These are phyloP conservation scores for Arabidopsis suecica DNA, from an alignment of 345 rosid genomes.

Conservation along the genomic window DNA sequence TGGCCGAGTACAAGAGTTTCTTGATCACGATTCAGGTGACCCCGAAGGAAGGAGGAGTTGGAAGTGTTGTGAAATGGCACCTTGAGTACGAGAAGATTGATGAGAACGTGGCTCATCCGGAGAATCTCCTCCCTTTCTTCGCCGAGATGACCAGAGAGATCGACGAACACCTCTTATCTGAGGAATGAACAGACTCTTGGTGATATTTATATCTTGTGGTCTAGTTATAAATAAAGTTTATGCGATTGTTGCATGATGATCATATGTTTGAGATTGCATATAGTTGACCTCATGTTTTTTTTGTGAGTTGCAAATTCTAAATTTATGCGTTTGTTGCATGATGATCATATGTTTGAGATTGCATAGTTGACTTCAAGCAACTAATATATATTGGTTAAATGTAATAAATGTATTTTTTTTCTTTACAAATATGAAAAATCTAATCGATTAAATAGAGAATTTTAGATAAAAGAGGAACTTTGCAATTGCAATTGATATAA, in stretches of 20 bases:
- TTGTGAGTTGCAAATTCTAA: neutral
- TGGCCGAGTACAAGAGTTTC: slow-evolving; percentile 6
- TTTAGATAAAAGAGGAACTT: too few relatives aligned
- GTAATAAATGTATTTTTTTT: too few relatives aligned
- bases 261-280: neutral
- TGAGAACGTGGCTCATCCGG: neutral
- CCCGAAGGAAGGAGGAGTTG: neutral
- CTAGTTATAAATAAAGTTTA: neutral
- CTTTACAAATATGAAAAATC: too few relatives aligned
- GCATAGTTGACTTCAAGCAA: too few relatives aligned
- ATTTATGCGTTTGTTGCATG: neutral
- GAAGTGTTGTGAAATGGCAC: slow-evolving; percentile 23
- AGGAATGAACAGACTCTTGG: neutral
- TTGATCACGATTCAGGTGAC: slow-evolving; percentile 14
- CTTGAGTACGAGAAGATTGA: neutral
- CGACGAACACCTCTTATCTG: slow-evolving; percentile 13
- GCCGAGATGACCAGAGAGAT: slow-evolving; percentile 20
- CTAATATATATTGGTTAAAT: too few relatives aligned
- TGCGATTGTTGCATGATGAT: neutral
- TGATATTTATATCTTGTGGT: neutral
- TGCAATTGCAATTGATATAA: too few relatives aligned
- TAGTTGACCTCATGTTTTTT: too few relatives aligned
- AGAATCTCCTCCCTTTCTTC: neutral
- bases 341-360: neutral
- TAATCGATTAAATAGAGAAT: too few relatives aligned